Percentiles rank a stretch among this genome's conserved stretches.
phyloP scores from a whole-genome alignment of 441 rosid species.

The Arabidopsis lyrata region DNA sequence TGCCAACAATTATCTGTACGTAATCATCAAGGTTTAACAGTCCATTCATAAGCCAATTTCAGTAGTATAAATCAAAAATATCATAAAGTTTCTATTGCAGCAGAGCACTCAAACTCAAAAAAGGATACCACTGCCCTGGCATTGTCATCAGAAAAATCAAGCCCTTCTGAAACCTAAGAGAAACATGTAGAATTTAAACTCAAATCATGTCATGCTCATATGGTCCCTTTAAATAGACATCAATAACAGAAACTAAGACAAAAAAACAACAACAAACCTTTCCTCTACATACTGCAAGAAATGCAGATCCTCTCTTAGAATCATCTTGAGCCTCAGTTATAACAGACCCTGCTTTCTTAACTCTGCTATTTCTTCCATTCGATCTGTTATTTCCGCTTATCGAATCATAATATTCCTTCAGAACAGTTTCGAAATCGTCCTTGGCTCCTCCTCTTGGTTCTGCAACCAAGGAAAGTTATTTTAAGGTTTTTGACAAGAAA shows the following conservation, averaged over 20 bases:
- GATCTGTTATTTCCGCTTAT: constrained; percentile 52
- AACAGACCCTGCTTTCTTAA: constrained; percentile 55
- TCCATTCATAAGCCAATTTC: neutral
- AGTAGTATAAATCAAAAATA: neutral
- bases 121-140: constrained; percentile 99
- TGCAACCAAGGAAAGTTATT: constrained; percentile 47
- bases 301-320: constrained; percentile 77
- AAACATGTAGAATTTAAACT: constrained; percentile 20
- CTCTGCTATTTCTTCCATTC: constrained; percentile 61
- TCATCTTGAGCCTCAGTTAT: constrained; percentile 50
- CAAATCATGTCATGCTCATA: constrained; percentile 15
- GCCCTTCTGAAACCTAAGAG: constrained; percentile 97
- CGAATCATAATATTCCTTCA: constrained; percentile 79
- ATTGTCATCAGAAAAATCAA: constrained; percentile 95
- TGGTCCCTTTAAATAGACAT: neutral
- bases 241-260: constrained; percentile 28
- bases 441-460: constrained; percentile 94
- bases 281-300: constrained; percentile 97
- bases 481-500: constrained; percentile 25
- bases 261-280: constrained; percentile 58
- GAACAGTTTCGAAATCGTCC: constrained; percentile 81
- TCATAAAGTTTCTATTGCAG: constrained; percentile 16
- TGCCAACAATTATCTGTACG: constrained; percentile 90
- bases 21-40: constrained; percentile 59
- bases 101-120: neutral